phyloP scores from a whole-genome alignment of 179 eudicot species.

The Drosera spatulata region DNA sequence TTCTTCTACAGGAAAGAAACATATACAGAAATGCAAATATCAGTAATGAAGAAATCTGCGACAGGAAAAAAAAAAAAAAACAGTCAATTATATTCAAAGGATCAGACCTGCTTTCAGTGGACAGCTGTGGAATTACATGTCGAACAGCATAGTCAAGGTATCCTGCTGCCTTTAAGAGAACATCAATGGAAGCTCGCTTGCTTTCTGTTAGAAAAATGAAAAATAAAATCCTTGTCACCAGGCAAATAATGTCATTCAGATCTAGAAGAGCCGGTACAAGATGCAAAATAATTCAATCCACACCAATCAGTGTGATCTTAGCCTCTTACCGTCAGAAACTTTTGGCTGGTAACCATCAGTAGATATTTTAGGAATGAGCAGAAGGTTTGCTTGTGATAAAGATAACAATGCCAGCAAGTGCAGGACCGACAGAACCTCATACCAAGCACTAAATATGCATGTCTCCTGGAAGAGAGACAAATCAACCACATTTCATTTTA shows the following conservation, averaged over 20 bases:
- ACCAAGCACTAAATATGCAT: slow-evolving; percentile 87
- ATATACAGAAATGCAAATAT: slow-evolving; percentile 5
- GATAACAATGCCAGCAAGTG: slow-evolving; percentile 87
- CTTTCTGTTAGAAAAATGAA: slow-evolving; percentile 42
- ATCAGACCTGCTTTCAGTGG: slow-evolving; percentile 63
- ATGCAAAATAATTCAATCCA: no score
- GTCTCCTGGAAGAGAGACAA: slow-evolving; percentile 56
- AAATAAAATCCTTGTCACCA: background rate
- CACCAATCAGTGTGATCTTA: background rate
- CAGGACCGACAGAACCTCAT: slow-evolving; percentile 86
- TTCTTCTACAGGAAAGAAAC: slow-evolving; percentile 52
- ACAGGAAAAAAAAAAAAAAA: background rate
- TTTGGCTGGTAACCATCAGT: slow-evolving; percentile 83
- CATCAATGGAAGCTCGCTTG: slow-evolving; percentile 78
- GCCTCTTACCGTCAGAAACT: slow-evolving; percentile 80
- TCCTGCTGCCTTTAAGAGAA: slow-evolving; percentile 93
- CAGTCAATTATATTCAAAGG: no score
- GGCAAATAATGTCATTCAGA: background rate
- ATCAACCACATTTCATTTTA: background rate
- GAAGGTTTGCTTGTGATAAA: slow-evolving; percentile 77
- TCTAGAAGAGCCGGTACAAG: no score
- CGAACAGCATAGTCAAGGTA: slow-evolving; percentile 95
- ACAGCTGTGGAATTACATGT: slow-evolving; percentile 76
- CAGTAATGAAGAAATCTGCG: background rate
- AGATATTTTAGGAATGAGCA: slow-evolving; percentile 92